Conservation (phyloP, 805 yeast species). For the Ogataea siamensis region DNA sequence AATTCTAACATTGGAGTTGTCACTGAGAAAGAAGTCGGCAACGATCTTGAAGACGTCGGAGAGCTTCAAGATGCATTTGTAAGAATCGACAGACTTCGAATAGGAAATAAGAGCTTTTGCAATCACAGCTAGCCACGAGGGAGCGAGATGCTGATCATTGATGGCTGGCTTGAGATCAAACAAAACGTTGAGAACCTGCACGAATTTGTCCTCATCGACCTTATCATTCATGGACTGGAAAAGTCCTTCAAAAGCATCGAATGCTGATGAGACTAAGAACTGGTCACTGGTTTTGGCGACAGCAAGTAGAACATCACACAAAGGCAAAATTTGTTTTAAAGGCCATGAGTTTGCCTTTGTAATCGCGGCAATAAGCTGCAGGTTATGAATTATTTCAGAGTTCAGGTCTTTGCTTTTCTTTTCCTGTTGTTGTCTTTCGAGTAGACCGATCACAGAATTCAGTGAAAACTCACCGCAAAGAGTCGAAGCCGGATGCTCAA, state of each 20-base stretch:
- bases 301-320: conserved; percentile 75
- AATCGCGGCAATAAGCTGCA: conserved; percentile 73
- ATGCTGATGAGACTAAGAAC: conserved; percentile 76
- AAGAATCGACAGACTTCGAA: conserved; percentile 45
- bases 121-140: conserved; percentile 92
- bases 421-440: conserved; percentile 37
- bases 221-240: conserved; percentile 58
- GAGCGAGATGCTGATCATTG: conserved; percentile 82
- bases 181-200: conserved; percentile 64
- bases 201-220: conserved; percentile 59
- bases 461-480: conserved; percentile 68
- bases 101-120: conserved; percentile 73
- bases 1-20: conserved; percentile 56
- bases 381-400: conserved; percentile 64
- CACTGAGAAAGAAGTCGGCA: conserved; percentile 65
- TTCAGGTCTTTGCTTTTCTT: conserved; percentile 44
- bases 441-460: conserved; percentile 46
- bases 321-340: conserved; percentile 55
- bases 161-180: conserved; percentile 77
- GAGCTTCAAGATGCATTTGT: conserved; percentile 51
- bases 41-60: conserved; percentile 58
- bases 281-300: conserved; percentile 83
- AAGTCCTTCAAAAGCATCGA: conserved; percentile 78
- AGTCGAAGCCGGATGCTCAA: conserved; percentile 74
- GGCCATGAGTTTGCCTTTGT: conserved; percentile 86